Evolutionary conservation across 169 alveolate species (phyloP), one percentile per base, ranked within the genome.

Genomic region (Plasmodium blacklocki): DNA sequence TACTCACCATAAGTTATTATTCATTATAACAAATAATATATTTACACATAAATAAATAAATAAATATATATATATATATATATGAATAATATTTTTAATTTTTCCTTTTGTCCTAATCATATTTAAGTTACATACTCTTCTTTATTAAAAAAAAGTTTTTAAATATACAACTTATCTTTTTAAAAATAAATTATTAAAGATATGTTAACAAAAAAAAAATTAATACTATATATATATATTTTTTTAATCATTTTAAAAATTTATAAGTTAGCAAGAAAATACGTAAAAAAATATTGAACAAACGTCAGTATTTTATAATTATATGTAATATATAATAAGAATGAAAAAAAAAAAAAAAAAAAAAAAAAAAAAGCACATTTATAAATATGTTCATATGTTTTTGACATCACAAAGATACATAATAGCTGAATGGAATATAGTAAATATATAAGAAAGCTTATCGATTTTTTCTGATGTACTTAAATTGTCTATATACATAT

Each of bases 401-500:
- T 86, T 73, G 63, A 86, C 50, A 73, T 86, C 92, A 43, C 92
- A 86, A 8, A 86, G 92, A 68, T 86, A 86, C 23, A 86, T 86
- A 59, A 86, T 71, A 11, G 92, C 71, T 15, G 92, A 72, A 52
- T 86, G 92, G 63, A 86, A 86, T 60, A 86, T 86, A 0, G 92
- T 86, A 45, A 86, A 86, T 11, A 86, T 67, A 72, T 71, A 86
- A 60, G 92, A 86, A n/a, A 86, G 54, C 19, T 86, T 86, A 72
- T 86, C 92, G 39, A 86, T 86, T 86, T 86, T 86, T 71, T 86
- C 92, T 5, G 86, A 70, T 8, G 47, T 66, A 29, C 49, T 73
- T 86, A 86, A 86, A 29, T 86, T 86, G 62, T 86, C 87, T 86
- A 86, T 72, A 26, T 86, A 86, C 92, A 86, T 86, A 32, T 86